A percentile compares a stretch with the other conserved stretches of the same genome.
phyloP scores from a whole-genome alignment of 202 grass and related monocot genomes.

The Setaria viridis region DNA sequence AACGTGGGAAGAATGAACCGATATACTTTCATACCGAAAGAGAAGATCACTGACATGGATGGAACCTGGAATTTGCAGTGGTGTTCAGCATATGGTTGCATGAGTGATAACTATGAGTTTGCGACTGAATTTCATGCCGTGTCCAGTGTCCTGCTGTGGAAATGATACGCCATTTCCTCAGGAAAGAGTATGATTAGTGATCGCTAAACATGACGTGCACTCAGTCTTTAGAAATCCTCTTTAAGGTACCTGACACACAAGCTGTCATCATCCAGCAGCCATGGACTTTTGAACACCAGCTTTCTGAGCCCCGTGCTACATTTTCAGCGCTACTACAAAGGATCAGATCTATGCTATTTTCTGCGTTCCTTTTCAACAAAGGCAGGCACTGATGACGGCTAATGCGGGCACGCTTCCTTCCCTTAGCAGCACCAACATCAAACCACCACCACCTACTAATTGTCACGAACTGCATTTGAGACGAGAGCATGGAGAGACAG shows the following conservation, averaged over 20 bases:
- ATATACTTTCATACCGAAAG: background rate
- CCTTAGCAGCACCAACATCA: constrained; percentile 27
- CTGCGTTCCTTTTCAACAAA: constrained; percentile 21
- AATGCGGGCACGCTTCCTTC: constrained; percentile 41
- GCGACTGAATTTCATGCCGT: background rate
- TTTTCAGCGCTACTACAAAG: constrained; percentile 4
- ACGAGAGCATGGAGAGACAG: background rate
- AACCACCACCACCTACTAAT: constrained; percentile 16
- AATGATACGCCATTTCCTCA: background rate
- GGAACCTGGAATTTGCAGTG: background rate
- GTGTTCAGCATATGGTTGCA: background rate
- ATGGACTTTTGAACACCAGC: background rate
- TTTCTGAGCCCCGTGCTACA: background rate
- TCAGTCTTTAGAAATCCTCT: background rate
- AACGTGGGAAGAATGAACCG: background rate
- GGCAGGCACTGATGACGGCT: constrained; percentile 34
- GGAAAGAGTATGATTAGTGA: background rate
- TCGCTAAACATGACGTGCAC: background rate
- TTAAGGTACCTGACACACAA: background rate
- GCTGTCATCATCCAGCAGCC: constrained; percentile 5
- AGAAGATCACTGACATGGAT: background rate
- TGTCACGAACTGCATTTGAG: background rate
- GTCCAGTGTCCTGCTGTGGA: background rate
- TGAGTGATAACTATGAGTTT: background rate
- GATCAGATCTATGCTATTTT: constrained; percentile 23